Evolutionary conservation across 805 yeast genomes (phyloP), one percentile per base, ranked within the genome.

Genomic region (Isabelozyma pseudorhagii): DNA sequence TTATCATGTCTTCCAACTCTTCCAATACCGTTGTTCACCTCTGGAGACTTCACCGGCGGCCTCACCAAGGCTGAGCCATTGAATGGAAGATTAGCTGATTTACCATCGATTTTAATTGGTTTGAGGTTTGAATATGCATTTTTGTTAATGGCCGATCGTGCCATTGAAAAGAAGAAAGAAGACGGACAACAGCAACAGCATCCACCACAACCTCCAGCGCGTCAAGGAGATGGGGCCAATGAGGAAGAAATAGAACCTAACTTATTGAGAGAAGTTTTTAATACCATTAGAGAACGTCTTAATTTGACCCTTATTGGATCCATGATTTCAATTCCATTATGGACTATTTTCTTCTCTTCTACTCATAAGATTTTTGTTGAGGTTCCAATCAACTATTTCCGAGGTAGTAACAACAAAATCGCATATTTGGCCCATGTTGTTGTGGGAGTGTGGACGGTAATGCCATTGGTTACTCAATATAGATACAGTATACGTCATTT

Each of bases 51-150:
- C 38, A 21, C 25, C 6, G 6, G 25, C 6, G 25, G 14, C 38
- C 14, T 34, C 14, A 11, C 11, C 13, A 27, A 21, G 5, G 28
- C 21, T 5, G 38, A 28, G 4, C 38, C 45, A 8, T 47, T 54
- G 15, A 57, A 62, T 47, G 61, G 64, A 60, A 53, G 49, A 31
- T 47, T 58, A 40, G 61, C 54, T 17, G 69, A 63, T 44, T 40
- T 56, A 13, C 38, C 51, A 8, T 60, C 66, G 8, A 42, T 64
- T 17, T 48, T 48, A 5, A 39, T 62, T 31, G 69, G 69, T 2
- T 31, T 45, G 8, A 45, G 47, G 18, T 21, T 31, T 45, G 44
- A 17, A 38, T 21, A 14, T 40, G 25, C 11, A 40, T 13, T 40
- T 17, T 40, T 40, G 14, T 13, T 14, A 10, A 15, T 14, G n/a